phyloP scores from a whole-genome alignment of 169 alveolate species.

The Eimeria falciformis region DNA sequence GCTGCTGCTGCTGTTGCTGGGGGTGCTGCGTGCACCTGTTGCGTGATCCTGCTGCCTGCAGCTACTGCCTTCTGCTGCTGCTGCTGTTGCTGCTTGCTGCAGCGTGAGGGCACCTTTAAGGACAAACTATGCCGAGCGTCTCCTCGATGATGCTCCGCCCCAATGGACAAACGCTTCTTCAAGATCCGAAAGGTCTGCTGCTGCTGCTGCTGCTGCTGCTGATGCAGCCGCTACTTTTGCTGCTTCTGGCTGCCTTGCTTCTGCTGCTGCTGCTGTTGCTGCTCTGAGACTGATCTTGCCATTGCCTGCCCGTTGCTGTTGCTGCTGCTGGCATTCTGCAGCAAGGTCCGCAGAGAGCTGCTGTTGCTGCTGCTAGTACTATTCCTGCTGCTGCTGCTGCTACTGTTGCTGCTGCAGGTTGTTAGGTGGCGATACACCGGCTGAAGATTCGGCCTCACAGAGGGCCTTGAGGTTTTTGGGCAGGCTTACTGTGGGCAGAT shows the following conservation, averaged over 20 bases:
- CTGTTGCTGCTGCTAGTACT: neutral
- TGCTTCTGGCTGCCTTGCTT: too few species aligned
- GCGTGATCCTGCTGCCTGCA: too few species aligned
- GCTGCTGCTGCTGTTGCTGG: too few species aligned
- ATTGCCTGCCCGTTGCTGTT: neutral
- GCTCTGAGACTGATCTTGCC: neutral
- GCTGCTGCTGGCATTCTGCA: conserved; percentile 30
- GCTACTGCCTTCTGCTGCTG: neutral
- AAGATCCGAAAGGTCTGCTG: conserved; percentile 37
- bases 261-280: neutral
- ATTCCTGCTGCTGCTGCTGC: conserved; percentile 1
- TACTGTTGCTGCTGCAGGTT: neutral
- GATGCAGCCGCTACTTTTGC: neutral
- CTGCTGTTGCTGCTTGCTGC: conserved; percentile 12
- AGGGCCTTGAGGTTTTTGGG: neutral
- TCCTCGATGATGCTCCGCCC: neutral
- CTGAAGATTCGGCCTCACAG: neutral
- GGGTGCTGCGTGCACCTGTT: too few species aligned
- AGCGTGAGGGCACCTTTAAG: conserved; percentile 20
- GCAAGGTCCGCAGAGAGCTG: too few species aligned
- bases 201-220: conserved; percentile 25
- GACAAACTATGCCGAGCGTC: conserved; percentile 38
- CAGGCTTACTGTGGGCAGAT: neutral
- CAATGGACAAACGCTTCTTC: neutral
- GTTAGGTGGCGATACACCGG: neutral